Conservation (phyloP, 768 basidiomycete species). For the Mycena albidolilacea region DNA sequence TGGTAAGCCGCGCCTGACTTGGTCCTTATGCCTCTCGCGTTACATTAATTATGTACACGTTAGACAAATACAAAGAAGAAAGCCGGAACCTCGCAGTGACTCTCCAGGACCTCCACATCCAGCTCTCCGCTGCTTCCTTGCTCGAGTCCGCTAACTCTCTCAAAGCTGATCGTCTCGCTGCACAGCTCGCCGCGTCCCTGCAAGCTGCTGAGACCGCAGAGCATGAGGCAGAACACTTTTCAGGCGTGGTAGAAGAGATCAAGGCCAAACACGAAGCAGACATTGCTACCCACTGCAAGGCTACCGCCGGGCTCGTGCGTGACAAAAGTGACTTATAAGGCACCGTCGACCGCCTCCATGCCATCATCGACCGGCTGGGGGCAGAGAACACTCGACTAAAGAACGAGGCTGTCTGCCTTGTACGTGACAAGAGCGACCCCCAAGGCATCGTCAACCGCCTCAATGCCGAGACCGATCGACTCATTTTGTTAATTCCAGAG, state of each 20-base stretch:
- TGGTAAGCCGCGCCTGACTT: too few species aligned
- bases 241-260: conserved; percentile 75
- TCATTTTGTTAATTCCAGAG: too few species aligned
- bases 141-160: conserved; percentile 76
- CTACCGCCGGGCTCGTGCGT: conserved; percentile 87
- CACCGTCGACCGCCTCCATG: too few species aligned
- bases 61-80: conserved; percentile 97
- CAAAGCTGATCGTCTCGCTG: conserved; percentile 87
- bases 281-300: conserved; percentile 90
- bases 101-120: conserved; percentile 86
- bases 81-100: conserved; percentile 99
- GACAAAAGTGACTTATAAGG: conserved; percentile 95
- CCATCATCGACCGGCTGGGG: too few species aligned
- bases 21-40: conserved; percentile 4
- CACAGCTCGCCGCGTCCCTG: conserved; percentile 78
- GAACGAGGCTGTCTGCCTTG: too few species aligned
- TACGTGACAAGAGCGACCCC: too few species aligned
- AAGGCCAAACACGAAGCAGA: conserved; percentile 96
- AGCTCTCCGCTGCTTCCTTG: conserved; percentile 75
- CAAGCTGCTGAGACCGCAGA: conserved; percentile 89
- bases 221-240: conserved; percentile 85
- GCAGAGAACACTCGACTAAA: too few species aligned
- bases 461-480: conserved; percentile 81
- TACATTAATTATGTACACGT: conserved; percentile 18
- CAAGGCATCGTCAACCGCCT: too few species aligned